Percentiles rank a stretch among this genome's conserved stretches.
These are phyloP conservation scores for Selaginella moellendorffii DNA, from an alignment of 75 land plant species.

Conservation along the genomic window DNA sequence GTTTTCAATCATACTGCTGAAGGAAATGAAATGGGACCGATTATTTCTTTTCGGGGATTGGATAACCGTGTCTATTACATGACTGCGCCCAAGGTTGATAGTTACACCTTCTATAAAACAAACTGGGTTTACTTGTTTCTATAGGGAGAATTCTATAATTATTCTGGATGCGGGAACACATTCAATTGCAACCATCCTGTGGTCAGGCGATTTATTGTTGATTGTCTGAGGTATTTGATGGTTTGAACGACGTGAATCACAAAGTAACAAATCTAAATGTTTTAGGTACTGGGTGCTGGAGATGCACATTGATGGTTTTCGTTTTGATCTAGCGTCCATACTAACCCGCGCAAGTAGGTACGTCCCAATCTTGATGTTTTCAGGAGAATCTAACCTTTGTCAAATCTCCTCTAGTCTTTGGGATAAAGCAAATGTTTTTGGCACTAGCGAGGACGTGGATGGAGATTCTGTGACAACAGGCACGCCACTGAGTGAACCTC, in stretches of 20 bases:
- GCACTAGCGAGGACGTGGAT: constrained; percentile 27
- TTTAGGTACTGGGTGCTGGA: constrained; percentile 95
- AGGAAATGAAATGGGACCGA: constrained; percentile 95
- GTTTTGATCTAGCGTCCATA: constrained; percentile 96
- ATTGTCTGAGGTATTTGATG: constrained; percentile 59
- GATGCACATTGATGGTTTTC: constrained; percentile 99
- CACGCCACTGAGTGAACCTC: constrained; percentile 71
- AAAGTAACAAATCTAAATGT: background rate
- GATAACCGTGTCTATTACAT: constrained; percentile 86
- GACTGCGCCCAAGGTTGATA: constrained; percentile 67
- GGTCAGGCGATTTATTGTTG: constrained; percentile 83
- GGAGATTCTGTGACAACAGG: constrained; percentile 72
- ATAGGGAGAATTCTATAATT: constrained; percentile 93
- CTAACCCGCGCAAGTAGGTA: constrained; percentile 87
- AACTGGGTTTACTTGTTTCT: constrained; percentile 3
- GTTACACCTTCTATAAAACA: background rate
- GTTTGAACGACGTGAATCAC: background rate
- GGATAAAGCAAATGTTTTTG: constrained; percentile 85
- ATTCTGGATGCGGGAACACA: constrained; percentile 97
- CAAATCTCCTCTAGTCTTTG: constrained; percentile 43
- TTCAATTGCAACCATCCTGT: constrained; percentile 95
- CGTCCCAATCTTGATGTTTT: background rate
- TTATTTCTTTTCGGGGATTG: constrained; percentile 72
- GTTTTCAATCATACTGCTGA: constrained; percentile 97
- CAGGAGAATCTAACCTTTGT: background rate